Conservation (phyloP, 2,329 filamentous ascomycete species). For the Nemania sp. region DNA sequence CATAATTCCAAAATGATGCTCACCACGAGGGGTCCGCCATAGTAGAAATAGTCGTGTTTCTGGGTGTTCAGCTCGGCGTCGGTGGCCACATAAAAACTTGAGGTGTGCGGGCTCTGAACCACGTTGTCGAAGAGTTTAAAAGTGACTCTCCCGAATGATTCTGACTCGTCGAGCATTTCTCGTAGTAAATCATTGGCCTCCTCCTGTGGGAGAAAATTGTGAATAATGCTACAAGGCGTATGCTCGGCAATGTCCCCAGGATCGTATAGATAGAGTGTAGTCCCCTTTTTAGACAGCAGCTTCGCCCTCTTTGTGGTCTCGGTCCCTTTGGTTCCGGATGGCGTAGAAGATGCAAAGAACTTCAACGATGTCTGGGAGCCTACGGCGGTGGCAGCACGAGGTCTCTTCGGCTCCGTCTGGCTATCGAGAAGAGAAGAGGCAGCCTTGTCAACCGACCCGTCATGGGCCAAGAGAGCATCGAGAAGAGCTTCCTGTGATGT, state of each 20-base stretch:
- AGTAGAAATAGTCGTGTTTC: conserved; percentile 83
- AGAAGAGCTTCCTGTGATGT: conserved; percentile 70
- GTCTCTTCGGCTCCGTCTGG: conserved; percentile 37
- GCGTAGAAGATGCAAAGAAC: conserved; percentile 48
- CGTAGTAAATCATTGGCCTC: conserved; percentile 74
- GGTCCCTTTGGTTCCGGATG: conserved; percentile 21
- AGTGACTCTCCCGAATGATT: conserved; percentile 69
- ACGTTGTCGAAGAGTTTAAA: conserved; percentile 90
- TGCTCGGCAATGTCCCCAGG: conserved; percentile 79
- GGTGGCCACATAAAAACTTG: conserved; percentile 80
- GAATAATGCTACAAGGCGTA: conserved; percentile 89
- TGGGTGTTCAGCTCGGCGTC: conserved; percentile 70
- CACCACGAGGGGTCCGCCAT: conserved; percentile 73
- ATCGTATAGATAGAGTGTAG: conserved; percentile 82
- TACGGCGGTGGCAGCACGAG: conserved; percentile 40
- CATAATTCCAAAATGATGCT: conserved; percentile 22
- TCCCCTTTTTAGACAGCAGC: conserved; percentile 72
- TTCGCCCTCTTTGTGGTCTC: conserved; percentile 46
- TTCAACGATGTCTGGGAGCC: conserved; percentile 68
- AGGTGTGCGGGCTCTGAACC: conserved; percentile 83
- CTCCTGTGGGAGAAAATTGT: conserved; percentile 79
- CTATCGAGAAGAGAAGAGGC: conserved; percentile 56
- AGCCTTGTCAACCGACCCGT: conserved; percentile 74
- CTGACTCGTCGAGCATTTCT: conserved; percentile 76
- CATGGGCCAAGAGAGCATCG: conserved; percentile 75